Conservation (phyloP, 2,329 filamentous ascomycete genomes). For the Stemphylium lycopersici region DNA sequence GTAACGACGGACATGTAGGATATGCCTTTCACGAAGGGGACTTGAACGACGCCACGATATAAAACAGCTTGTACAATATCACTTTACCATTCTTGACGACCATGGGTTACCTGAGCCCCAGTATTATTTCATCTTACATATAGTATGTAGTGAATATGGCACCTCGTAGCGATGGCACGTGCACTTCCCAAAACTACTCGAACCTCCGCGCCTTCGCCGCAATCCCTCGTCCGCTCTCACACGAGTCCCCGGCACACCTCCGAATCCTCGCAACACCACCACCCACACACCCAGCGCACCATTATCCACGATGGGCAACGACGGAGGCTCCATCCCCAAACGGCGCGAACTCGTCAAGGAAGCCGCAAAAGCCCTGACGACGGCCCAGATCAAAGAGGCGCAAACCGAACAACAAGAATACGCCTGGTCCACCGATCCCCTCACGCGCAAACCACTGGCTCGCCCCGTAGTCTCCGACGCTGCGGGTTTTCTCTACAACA, state of each 20-base stretch:
- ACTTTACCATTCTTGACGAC: background rate
- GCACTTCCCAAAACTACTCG: constrained; percentile 20
- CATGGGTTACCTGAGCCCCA: background rate
- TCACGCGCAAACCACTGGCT: constrained; percentile 78
- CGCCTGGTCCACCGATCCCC: constrained; percentile 83
- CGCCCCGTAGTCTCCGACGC: constrained; percentile 83
- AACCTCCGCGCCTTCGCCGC: constrained; percentile 31
- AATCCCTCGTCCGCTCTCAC: constrained; percentile 10
- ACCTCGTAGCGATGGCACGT: constrained; percentile 12
- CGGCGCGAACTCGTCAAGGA: constrained; percentile 95
- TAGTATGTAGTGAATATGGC: background rate
- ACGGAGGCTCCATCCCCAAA: constrained; percentile 93
- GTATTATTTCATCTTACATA: background rate
- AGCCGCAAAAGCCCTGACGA: constrained; percentile 80
- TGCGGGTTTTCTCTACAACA: constrained; percentile 88
- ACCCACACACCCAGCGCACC: constrained; percentile 1
- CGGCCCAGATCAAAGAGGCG: constrained; percentile 86
- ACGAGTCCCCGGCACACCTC: background rate
- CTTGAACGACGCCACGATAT: background rate
- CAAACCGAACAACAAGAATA: constrained; percentile 84
- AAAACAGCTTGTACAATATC: constrained; percentile 9
- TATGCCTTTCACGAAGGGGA: background rate
- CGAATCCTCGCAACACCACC: background rate
- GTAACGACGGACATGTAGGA: constrained; percentile 2
- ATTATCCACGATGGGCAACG: constrained; percentile 79